Percentiles rank a stretch among this genome's conserved stretches.
Conservation (phyloP, 768 basidiomycete species). For the Calocybe gangraenosa region DNA sequence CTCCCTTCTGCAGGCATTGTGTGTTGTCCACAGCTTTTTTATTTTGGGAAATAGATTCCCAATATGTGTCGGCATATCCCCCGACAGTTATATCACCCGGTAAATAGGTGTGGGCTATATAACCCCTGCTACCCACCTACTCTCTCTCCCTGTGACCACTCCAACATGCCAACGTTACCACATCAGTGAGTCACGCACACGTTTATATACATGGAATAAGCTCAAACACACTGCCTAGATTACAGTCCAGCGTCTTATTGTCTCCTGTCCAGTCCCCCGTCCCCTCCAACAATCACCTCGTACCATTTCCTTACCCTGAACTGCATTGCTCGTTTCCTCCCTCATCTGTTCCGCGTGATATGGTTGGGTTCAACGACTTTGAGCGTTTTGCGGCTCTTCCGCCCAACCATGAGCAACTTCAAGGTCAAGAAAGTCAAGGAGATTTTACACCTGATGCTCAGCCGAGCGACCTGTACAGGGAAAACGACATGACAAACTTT, state of each 20-base stretch:
- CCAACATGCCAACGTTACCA: constrained; percentile 11
- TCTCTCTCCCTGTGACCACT: constrained; percentile 9
- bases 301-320: background rate
- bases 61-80: constrained; percentile 10
- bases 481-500: background rate
- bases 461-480: background rate
- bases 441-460: background rate
- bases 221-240: constrained; percentile 10
- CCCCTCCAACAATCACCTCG: background rate
- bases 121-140: constrained; percentile 4
- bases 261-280: constrained; percentile 4
- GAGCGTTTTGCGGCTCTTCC: constrained; percentile 5
- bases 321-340: constrained; percentile 5
- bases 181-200: constrained; percentile 15
- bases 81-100: constrained; percentile 15
- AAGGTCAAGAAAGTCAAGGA: background rate
- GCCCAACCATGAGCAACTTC: background rate
- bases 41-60: constrained; percentile 9
- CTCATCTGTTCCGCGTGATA: constrained; percentile 12
- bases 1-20: constrained; percentile 10
- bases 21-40: constrained; percentile 15
- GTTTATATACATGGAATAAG: constrained; percentile 4
- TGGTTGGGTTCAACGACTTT: constrained; percentile 6
- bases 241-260: constrained; percentile 3
- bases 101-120: constrained; percentile 17